A percentile compares a stretch with the other conserved stretches of the same genome.
Conservation (phyloP, 352 stramenopile genomes). For the Globisporangium orthogonon region DNA sequence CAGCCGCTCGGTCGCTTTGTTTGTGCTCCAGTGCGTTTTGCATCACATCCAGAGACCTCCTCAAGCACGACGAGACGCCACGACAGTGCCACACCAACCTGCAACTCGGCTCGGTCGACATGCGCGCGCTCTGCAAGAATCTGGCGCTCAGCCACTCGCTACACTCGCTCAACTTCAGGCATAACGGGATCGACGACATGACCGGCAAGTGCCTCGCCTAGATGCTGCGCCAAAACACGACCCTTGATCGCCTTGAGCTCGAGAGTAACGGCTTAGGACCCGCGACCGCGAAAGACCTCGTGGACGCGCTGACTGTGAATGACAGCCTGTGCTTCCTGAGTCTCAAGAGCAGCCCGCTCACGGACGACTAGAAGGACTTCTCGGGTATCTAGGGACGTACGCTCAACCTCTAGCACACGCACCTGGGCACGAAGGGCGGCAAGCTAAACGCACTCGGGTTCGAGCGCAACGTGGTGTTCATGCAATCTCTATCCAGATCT, state of each 20-base stretch:
- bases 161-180: slow-evolving; percentile 50
- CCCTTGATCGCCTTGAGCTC: slow-evolving; percentile 52
- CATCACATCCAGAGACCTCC: slow-evolving; percentile 17
- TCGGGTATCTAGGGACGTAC: slow-evolving; percentile 44
- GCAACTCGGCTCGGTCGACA: slow-evolving; percentile 40
- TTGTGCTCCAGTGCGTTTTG: too few species aligned
- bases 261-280: slow-evolving; percentile 62
- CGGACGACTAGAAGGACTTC: slow-evolving; percentile 71
- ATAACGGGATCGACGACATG: slow-evolving; percentile 59
- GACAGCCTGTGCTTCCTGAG: slow-evolving; percentile 48
- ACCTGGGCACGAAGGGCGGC: slow-evolving; percentile 54
- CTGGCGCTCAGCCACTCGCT: slow-evolving; percentile 65
- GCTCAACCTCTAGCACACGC: slow-evolving; percentile 71
- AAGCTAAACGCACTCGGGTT: slow-evolving; percentile 55
- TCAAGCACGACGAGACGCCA: slow-evolving; percentile 44
- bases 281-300: slow-evolving; percentile 37
- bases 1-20: too few species aligned
- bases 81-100: slow-evolving; percentile 38
- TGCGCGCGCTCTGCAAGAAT: slow-evolving; percentile 64
- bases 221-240: slow-evolving; percentile 57
- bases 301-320: slow-evolving; percentile 49
- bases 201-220: slow-evolving; percentile 52
- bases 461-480: slow-evolving; percentile 26
- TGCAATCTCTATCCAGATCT: too few species aligned
- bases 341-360: slow-evolving; percentile 76